Evolutionary conservation across 768 basidiomycete genomes (phyloP).

Genomic region (Serpula lacrymans): DNA sequence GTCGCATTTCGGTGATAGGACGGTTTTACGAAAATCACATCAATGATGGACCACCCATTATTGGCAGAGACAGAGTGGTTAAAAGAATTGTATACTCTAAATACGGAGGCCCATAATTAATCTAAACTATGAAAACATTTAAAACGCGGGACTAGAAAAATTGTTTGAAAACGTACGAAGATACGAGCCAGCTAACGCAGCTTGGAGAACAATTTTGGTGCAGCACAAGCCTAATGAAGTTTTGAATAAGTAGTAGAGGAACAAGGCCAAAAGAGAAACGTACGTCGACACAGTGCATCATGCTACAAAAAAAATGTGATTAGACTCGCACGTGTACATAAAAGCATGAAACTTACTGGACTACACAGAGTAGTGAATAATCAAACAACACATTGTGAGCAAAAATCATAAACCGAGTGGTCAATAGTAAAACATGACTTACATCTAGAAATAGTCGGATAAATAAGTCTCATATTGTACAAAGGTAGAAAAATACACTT

Average conservation of each 20-base stretch:
- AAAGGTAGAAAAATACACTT: constrained; percentile 28
- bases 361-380: constrained; percentile 23
- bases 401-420: constrained; percentile 3
- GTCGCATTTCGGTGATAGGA: too few species aligned
- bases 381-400: constrained; percentile 20
- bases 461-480: constrained; percentile 3
- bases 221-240: constrained; percentile 45
- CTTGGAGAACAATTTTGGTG: constrained; percentile 81
- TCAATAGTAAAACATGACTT: constrained; percentile 10
- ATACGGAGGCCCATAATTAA: too few species aligned
- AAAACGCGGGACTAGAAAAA: too few species aligned
- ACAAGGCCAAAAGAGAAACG: not conserved
- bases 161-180: too few species aligned
- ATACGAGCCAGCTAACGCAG: constrained; percentile 55
- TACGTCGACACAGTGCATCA: not conserved
- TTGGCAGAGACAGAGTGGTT: too few species aligned
- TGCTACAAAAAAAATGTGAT: not conserved
- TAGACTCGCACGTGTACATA: not conserved
- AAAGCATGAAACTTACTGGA: constrained; percentile 57
- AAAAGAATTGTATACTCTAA: not conserved
- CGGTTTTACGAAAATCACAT: too few species aligned
- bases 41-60: too few species aligned
- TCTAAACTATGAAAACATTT: too few species aligned
- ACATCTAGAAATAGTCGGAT: constrained; percentile 19
- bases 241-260: constrained; percentile 6